Evolutionary conservation across 768 basidiomycete genomes (phyloP).

Genomic region (Trametes gibbosa): DNA sequence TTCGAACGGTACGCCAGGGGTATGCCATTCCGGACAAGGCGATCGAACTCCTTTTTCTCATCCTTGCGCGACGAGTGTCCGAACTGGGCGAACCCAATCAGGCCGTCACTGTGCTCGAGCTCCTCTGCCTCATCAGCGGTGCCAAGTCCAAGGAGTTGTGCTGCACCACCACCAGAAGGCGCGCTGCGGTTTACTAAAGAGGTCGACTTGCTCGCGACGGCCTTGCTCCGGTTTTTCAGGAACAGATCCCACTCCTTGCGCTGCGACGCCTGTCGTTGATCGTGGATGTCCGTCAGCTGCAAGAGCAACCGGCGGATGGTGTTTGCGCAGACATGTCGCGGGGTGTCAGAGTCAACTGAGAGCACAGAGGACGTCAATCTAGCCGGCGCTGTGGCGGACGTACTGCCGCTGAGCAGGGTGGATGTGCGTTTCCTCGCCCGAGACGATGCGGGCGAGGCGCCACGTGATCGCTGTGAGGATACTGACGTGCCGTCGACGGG

Average conservation of each 20-base stretch:
- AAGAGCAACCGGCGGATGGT: constrained; percentile 73
- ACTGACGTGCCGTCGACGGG: constrained; percentile 21
- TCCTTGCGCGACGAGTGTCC: constrained; percentile 68
- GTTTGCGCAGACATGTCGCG: constrained; percentile 71
- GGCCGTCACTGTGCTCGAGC: constrained; percentile 73
- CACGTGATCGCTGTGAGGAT: constrained; percentile 29
- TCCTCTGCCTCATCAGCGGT: constrained; percentile 69
- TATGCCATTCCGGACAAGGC: constrained; percentile 80
- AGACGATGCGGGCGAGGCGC: constrained; percentile 48
- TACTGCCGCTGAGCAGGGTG: constrained; percentile 30
- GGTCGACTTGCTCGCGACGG: constrained; percentile 32
- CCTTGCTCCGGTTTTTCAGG: constrained; percentile 63
- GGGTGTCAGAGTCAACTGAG: constrained; percentile 56
- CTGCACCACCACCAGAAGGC: constrained; percentile 41
- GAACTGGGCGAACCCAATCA: constrained; percentile 90
- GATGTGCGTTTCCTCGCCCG: constrained; percentile 49
- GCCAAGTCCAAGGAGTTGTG: constrained; percentile 66
- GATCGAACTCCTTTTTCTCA: constrained; percentile 76
- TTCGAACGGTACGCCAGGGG: constrained; percentile 86
- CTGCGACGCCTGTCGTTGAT: constrained; percentile 65
- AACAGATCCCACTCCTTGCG: constrained; percentile 88
- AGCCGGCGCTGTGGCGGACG: background rate
- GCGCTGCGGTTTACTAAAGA: constrained; percentile 15
- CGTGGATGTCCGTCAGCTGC: constrained; percentile 79
- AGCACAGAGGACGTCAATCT: constrained; percentile 53